Evolutionary conservation across 129 eudicot species (phyloP), one percentile per base, ranked within the genome.

Genomic region (Flaveria brownii): DNA sequence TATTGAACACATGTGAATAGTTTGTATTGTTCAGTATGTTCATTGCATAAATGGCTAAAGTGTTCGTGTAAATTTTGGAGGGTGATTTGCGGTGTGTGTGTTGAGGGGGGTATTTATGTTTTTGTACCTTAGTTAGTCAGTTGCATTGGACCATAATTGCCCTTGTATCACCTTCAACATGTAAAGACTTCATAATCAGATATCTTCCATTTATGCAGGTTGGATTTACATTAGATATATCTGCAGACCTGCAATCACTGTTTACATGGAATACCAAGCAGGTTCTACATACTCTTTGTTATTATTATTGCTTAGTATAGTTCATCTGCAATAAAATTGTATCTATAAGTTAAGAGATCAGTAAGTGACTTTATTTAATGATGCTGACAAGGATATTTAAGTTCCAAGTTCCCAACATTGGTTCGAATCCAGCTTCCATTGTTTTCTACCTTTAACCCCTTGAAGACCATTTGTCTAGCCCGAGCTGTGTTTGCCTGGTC

Each of bases 241-340:
- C 96, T 62, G 99, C 97, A 18, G 85, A 95, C 73, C 84, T 95
- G 54, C 84, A 87, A 81, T 87, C 99, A 70, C 77, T 95, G 76
- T 95, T 95, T 54, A 95, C 99, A 17, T 95, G 99, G 99, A 95
- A 95, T 71, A 95, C 97, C 52, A 95, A 91, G 80, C 97, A 94
- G 97, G 98, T 93, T 51, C 56, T 68, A 64, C 36, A 23, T 13
- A 18, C 55, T 45, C 0, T 46, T 65, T 15, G 63, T 67, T 60
- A 43, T 18, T 23, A 52, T 72, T 69, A 54, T 69, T 57, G 30
- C 28, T 72, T 70, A 56, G 70, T 13, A 28, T 47, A 16, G 18
- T 60, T 68, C 54, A 15, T 20, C 76, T 72, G 76, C 41, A 60
- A n/a, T 72, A 56, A 26, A 33, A 13, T 43, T 74, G 59, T 61